phyloP scores from a whole-genome alignment of 768 basidiomycete species.

The Amylocystis lapponica region DNA sequence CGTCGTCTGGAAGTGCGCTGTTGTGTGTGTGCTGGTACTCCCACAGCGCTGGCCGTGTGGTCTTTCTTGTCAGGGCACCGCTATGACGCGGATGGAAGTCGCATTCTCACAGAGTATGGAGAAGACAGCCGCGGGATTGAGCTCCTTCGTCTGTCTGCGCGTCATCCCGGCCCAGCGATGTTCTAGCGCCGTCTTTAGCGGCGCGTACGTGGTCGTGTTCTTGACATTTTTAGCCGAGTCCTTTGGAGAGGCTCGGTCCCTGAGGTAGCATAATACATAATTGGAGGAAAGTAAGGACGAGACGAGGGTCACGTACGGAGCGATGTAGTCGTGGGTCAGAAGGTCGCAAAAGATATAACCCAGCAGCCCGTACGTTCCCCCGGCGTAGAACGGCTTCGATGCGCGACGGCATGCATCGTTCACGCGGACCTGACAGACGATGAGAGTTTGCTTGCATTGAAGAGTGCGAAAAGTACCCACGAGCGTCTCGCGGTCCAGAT shows the following conservation, averaged over 20 bases:
- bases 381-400: slow-evolving; percentile 83
- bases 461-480: slow-evolving; percentile 41
- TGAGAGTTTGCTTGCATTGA: not conserved
- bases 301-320: slow-evolving; percentile 54
- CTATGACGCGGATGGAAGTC: not conserved
- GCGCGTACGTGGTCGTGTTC: slow-evolving; percentile 55
- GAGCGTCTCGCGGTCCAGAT: slow-evolving; percentile 61
- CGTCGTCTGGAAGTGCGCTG: slow-evolving; percentile 50
- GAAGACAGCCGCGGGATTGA: slow-evolving; percentile 73
- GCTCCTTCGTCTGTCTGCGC: slow-evolving; percentile 73
- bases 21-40: slow-evolving; percentile 63
- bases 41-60: slow-evolving; percentile 88
- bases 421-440: slow-evolving; percentile 53
- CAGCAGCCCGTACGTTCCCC: slow-evolving; percentile 82
- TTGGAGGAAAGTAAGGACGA: too few relatives aligned
- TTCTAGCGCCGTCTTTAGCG: slow-evolving; percentile 56
- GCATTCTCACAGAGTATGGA: slow-evolving; percentile 56
- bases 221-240: slow-evolving; percentile 55
- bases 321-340: slow-evolving; percentile 78
- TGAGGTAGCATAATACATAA: slow-evolving; percentile 23
- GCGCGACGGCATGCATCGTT: slow-evolving; percentile 76
- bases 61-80: too few relatives aligned
- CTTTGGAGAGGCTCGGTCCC: slow-evolving; percentile 58
- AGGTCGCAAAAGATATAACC: slow-evolving; percentile 97
- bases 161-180: slow-evolving; percentile 67